Percentiles rank a stretch among this genome's conserved stretches.
Evolutionary conservation across 495 filamentous ascomycete genomes (phyloP).

Genomic region (Penicillium crystallinum): DNA sequence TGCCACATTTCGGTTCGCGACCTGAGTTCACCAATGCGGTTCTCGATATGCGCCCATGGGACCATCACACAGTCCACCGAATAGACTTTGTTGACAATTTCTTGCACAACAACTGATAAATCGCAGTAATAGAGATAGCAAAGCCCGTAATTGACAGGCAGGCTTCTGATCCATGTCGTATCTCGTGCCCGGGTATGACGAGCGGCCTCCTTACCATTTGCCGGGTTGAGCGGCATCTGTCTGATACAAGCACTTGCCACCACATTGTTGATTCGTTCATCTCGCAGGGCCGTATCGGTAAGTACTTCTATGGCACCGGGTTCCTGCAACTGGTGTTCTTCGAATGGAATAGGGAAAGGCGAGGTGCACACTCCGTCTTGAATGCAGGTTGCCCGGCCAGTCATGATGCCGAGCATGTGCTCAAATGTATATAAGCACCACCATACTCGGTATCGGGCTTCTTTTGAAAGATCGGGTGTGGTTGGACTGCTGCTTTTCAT

Average conservation of each 20-base stretch:
- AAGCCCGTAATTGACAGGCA: constrained; percentile 36
- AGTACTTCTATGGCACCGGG: constrained; percentile 29
- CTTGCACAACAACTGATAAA: constrained; percentile 48
- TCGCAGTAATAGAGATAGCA: constrained; percentile 48
- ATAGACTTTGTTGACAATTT: constrained; percentile 55
- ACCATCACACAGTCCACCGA: constrained; percentile 47
- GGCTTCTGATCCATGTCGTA: constrained; percentile 26
- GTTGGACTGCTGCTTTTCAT: constrained; percentile 53
- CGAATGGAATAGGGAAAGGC: constrained; percentile 55
- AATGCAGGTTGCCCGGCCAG: constrained; percentile 59
- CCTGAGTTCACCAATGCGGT: constrained; percentile 48
- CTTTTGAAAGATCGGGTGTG: constrained; percentile 51
- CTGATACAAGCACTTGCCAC: constrained; percentile 36
- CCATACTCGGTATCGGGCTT: constrained; percentile 60
- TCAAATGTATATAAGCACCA: constrained; percentile 62
- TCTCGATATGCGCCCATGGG: constrained; percentile 58
- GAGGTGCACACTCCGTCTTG: constrained; percentile 53
- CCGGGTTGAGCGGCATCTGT: constrained; percentile 35
- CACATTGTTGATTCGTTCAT: constrained; percentile 32
- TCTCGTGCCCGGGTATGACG: constrained; percentile 19
- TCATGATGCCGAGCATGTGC: constrained; percentile 56
- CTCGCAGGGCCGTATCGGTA: constrained; percentile 28
- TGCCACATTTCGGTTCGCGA: constrained; percentile 52
- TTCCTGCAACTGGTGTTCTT: constrained; percentile 46
- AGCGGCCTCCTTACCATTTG: constrained; percentile 23